phyloP scores from a whole-genome alignment of 2,329 filamentous ascomycete genomes.

The Ustilaginoidea virens region DNA sequence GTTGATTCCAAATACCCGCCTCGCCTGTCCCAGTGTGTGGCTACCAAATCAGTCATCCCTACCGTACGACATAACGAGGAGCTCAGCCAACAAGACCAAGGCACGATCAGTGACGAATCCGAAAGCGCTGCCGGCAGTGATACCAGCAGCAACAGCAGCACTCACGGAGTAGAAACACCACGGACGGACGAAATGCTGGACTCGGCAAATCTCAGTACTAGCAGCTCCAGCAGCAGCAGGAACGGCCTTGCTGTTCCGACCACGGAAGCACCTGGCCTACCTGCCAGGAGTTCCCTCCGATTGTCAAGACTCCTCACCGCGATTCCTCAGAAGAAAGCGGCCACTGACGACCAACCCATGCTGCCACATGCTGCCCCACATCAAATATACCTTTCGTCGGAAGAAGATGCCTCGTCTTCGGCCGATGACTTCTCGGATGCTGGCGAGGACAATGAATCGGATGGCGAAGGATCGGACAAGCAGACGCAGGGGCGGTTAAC shows the following conservation, averaged over 20 bases:
- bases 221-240: conserved; percentile 7
- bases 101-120: conserved; percentile 2
- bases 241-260: conserved; percentile 9
- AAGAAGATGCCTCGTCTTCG: conserved; percentile 49
- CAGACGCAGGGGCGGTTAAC: conserved; percentile 20
- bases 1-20: conserved; percentile 2
- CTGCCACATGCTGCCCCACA: conserved; percentile 31
- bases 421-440: conserved; percentile 44
- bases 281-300: conserved; percentile 33
- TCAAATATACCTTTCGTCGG: conserved; percentile 47
- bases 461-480: conserved; percentile 18
- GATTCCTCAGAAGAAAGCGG: conserved; percentile 19
- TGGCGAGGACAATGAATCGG: conserved; percentile 27
- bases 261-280: conserved; percentile 24
- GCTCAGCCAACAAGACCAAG: conserved; percentile 2
- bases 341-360: conserved; percentile 14
- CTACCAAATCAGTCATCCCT: background rate
- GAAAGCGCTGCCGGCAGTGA: conserved; percentile 1
- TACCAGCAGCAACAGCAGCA: conserved; percentile 2
- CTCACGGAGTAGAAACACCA: background rate
- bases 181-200: conserved; percentile 15
- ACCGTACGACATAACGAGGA: background rate
- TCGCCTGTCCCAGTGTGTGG: conserved; percentile 1
- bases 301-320: conserved; percentile 25
- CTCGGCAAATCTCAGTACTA: conserved; percentile 9